Evolutionary conservation across 352 stramenopile genomes (phyloP), one percentile per base, ranked within the genome.

Genomic region (Phytophthora cactorum): DNA sequence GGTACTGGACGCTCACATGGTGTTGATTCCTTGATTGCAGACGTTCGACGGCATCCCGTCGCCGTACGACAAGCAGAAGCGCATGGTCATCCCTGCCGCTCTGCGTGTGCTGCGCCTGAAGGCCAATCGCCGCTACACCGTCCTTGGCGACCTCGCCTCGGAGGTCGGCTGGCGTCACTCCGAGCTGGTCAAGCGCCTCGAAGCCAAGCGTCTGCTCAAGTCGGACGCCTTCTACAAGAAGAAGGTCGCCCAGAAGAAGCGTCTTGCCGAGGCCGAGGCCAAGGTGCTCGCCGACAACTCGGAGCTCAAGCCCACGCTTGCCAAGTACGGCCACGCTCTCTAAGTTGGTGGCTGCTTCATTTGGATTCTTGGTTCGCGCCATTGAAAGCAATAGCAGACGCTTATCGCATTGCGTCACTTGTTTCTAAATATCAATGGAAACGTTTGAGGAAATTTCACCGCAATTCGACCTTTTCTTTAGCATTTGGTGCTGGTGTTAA

Each of bases 51-150:
- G 98, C 77, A 98, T 99, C 68, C 98, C 98, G 59, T 89, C 96
- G 61, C 97, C 96, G 52, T 99, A 98, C 81, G 96, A 99, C 86
- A 99, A 99, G 89, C 91, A 98, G 87, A 99, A 99, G 95, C 90
- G 97, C 46, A 97, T 99, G 83, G 97, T 99, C 38, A 94, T 99
- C 62, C 97, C 97, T 31, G 95, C 97, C 46, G 98, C 98, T 47
- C 93, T 99, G 70, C 86, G 88, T 66, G 90, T 97, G 53, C 78
- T 99, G 46, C 90, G 95, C 66, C 88, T 99, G 68, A 98, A 98
- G 83, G 92, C 94, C 55, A 90, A 85, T 70, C 90, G 97, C 63
- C 88, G 96, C 62, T 99, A 90, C 93, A 99, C 96, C 68, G 91
- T 98, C 65, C 89, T 99, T 59, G 97, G 95, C 74, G 87, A 95